Base-by-base conservation (phyloP, 2,329 filamentous ascomycete genomes). In the Ceratocystis cacaofunesta region DNA sequence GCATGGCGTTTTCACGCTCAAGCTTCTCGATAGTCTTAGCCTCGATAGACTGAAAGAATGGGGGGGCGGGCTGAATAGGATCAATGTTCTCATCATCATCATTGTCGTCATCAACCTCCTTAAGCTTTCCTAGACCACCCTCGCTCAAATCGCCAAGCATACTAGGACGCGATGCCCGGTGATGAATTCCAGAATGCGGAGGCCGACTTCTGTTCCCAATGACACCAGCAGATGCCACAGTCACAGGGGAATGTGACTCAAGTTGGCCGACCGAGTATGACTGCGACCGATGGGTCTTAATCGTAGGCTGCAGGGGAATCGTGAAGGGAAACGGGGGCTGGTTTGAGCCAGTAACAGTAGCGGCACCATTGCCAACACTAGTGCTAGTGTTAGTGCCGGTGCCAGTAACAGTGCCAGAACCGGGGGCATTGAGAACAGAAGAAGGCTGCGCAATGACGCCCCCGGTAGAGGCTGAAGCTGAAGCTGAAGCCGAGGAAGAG, bases 221-320 rank as follows among this genome's bases (percentile, higher is more conserved):
- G 2, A 81, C 75, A 3, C 81, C 76, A 2, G 79, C 73, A 65
- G 74, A 76, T 73, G 80, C 75, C 1, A 75, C 71, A 30, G 77
- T 70, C 2, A 74, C 71, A 15, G 76, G 70, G 1, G 76, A 76
- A 67, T 92, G 89, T 0, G 86, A 82, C 64, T 96, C 91, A 68
- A 91, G 79, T 73, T 96, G 92, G 3, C 92, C 92, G 61, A 95
- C 92, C 0, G 92, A 97, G 75, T 97, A 97, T 3, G 94, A 97
- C 74, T 96, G 90, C 5, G 94, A 99, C 55, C 94, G 86, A 71
- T 95, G 94, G 0, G 90, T 91, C 75, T 97, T 97, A 1, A 89
- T 89, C 0, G 90, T 94, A 0, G 92, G 91, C 69, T 95, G 89
- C 22, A 95, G 79, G 3, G 91, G 91, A 69, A 95, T 95, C 5